phyloP scores from a whole-genome alignment of 192 early-diverging fungal species.

The Pilaira anomala region DNA sequence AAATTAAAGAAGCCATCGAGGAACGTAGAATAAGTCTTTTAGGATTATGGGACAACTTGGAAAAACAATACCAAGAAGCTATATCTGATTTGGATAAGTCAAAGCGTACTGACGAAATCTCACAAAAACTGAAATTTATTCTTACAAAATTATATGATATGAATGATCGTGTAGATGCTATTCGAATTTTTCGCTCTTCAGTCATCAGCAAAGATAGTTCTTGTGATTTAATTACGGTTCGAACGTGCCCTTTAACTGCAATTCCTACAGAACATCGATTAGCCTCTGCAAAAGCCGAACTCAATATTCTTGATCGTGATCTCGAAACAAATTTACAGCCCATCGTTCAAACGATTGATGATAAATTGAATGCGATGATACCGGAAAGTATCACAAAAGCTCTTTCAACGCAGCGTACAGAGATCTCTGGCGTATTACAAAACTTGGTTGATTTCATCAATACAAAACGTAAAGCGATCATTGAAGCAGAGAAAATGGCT shows the following conservation, averaged over 20 bases:
- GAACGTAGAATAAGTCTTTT: conserved; percentile 24
- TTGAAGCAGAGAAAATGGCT: conserved; percentile 34
- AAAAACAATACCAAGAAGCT: conserved; percentile 16
- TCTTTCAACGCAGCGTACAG: conserved; percentile 34
- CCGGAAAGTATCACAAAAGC: conserved; percentile 11
- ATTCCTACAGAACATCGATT: conserved; percentile 29
- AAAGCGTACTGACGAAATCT: conserved; percentile 9
- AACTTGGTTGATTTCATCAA: conserved; percentile 30
- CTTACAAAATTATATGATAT: conserved; percentile 25
- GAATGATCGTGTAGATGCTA: conserved; percentile 7
- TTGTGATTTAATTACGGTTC: conserved; percentile 13
- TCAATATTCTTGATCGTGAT: conserved; percentile 29
- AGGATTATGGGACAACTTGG: conserved; percentile 33
- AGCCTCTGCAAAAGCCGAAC: conserved; percentile 22
- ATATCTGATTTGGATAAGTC: conserved; percentile 18
- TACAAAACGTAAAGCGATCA: conserved; percentile 31
- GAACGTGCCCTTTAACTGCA: conserved; percentile 22
- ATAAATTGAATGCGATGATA: conserved; percentile 6
- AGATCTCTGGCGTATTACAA: conserved; percentile 29
- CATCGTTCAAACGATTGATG: conserved; percentile 33
- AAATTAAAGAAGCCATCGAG: conserved; percentile 19
- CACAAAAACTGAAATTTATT: conserved; percentile 28
- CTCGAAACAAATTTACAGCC: conserved; percentile 28
- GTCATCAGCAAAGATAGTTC: neutral
- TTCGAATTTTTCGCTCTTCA: conserved; percentile 8